Evolutionary conservation across 148 eudicot genomes (phyloP), one percentile per base, ranked within the genome.

Genomic region (Polygonum maritimum): DNA sequence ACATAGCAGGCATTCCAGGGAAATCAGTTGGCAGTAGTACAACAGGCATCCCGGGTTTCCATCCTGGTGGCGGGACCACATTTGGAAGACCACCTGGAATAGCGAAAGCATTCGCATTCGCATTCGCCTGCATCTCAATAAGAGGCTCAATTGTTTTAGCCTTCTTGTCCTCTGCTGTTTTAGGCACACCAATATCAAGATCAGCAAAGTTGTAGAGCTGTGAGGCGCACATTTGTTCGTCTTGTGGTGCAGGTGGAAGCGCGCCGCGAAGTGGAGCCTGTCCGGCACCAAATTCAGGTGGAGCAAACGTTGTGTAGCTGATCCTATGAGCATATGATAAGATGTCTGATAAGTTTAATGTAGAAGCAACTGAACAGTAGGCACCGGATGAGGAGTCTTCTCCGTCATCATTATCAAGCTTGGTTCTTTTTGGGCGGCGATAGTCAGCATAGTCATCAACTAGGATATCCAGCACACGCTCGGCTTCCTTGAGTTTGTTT

Each of bases 41-140:
- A 77, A 92, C 94, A 26, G 97, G 96, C 97, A 92, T 92, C 21
- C 98, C 98, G 2, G 94, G 97, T 80, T 92, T 88, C 98, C 98
- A 95, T 31, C 97, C 97, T 58, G 89, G 80, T 65, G 99, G 98
- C 44, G 89, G 82, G 15, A 85, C 87, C 35, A 93, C 81, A 75
- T 85, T 86, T n/a, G 89, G 88, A 70, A 90, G 91, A 67, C 88
- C n/a, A n/a, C n/a, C 36, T 51, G 89, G 77, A 36, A 81, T 81
- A 41, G 83, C 79, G 48, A 83, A 80, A 22, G 83, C 63, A 52
- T 84, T 87, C n/a, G 77, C n/a, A n/a, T n/a, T n/a, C n/a, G n/a
- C n/a, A n/a, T n/a, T n/a, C n/a, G n/a, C n/a, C n/a, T 73, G 83
- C 63, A 65, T 35, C 73, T 90, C 90, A 38, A 87, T 83, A 16